phyloP scores from a whole-genome alignment of 2,329 filamentous ascomycete genomes.

The Alternaria angustiovoidea region DNA sequence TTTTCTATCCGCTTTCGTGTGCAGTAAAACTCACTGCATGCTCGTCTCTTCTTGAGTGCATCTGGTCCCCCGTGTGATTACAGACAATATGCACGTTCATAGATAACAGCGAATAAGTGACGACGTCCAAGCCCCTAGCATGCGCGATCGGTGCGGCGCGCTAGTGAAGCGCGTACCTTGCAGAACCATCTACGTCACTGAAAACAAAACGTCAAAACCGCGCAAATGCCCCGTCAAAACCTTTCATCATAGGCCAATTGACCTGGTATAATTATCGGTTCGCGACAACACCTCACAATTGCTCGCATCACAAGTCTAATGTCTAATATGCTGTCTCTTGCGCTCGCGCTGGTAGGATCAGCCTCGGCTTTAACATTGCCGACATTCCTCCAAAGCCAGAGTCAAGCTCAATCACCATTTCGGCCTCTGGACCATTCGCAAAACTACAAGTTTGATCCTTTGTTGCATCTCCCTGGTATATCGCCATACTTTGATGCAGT shows the following conservation, averaged over 20 bases:
- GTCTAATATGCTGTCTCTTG: slow-evolving; percentile 21
- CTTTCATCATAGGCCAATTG: neutral
- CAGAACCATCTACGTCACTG: slow-evolving; percentile 14
- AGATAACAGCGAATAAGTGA: slow-evolving; percentile 1
- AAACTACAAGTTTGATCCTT: slow-evolving; percentile 56
- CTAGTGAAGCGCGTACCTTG: slow-evolving; percentile 9
- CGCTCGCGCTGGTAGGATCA: slow-evolving; percentile 30
- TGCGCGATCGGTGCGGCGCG: slow-evolving; percentile 1
- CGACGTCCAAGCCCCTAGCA: slow-evolving; percentile 8
- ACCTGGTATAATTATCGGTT: neutral
- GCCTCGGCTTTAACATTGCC: slow-evolving; percentile 30
- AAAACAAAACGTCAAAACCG: slow-evolving; percentile 13
- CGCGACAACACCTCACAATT: neutral
- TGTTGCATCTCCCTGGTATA: slow-evolving; percentile 60
- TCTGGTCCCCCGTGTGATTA: neutral
- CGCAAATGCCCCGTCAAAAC: slow-evolving; percentile 4
- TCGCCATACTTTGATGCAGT: slow-evolving; percentile 59
- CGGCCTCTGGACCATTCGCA: slow-evolving; percentile 39
- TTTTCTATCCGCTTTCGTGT: neutral
- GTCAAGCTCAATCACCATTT: slow-evolving; percentile 20
- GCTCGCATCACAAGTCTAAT: neutral
- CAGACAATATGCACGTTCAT: neutral
- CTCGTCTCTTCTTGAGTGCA: neutral
- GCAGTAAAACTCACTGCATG: neutral
- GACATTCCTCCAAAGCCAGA: slow-evolving; percentile 15